Percentiles rank a stretch among this genome's conserved stretches.
These are phyloP conservation scores for Rickenella mellea DNA, from an alignment of 768 basidiomycete species.

Conservation along the genomic window DNA sequence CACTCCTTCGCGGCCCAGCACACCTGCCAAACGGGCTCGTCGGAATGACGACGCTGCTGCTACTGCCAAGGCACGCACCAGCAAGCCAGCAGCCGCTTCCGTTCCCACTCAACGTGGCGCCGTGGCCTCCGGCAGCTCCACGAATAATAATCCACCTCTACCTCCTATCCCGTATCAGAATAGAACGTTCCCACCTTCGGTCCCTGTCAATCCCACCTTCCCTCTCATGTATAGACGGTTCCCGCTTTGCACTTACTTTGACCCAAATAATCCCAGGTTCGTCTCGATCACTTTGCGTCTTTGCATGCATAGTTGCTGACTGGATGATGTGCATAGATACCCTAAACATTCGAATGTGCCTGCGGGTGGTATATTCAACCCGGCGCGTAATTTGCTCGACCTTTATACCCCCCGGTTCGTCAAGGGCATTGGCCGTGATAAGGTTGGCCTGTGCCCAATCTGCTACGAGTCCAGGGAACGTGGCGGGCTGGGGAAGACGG, in stretches of 20 bases:
- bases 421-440: constrained; percentile 54
- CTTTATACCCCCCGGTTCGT: constrained; percentile 76
- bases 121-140: too few species aligned
- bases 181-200: constrained; percentile 41
- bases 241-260: constrained; percentile 50
- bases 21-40: too few species aligned
- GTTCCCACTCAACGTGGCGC: too few species aligned
- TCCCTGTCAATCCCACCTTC: constrained; percentile 41
- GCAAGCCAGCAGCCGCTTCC: too few species aligned
- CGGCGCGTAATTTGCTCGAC: constrained; percentile 51
- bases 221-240: constrained; percentile 64
- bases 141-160: too few species aligned
- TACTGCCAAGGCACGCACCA: too few species aligned
- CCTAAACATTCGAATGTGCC: constrained; percentile 3
- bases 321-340: neutral
- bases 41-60: too few species aligned
- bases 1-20: too few species aligned
- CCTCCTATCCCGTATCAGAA: too few species aligned
- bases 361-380: constrained; percentile 42
- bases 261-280: constrained; percentile 29
- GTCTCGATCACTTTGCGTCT: constrained; percentile 10
- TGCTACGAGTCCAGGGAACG: constrained; percentile 52
- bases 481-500: constrained; percentile 51
- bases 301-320: neutral
- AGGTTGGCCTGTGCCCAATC: constrained; percentile 72